Base-by-base conservation (phyloP, 2,329 filamentous ascomycete genomes). In the Beauveria brongniartii region DNA sequence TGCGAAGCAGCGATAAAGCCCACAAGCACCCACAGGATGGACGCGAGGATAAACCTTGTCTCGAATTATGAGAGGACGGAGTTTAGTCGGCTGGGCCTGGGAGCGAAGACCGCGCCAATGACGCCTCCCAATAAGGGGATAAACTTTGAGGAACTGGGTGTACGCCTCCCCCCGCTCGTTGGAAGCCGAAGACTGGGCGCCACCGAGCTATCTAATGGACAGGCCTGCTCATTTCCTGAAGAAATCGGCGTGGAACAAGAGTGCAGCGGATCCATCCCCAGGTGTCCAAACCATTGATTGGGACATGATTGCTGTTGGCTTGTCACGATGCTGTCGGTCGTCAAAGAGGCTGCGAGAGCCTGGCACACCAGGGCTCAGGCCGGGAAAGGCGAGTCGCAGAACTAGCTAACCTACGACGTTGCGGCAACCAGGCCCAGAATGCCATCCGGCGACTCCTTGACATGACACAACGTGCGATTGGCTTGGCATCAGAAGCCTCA, bases 221-320 rank as follows among this genome's bases (percentile, higher is more conserved):
- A 52, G 47, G 20, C 26, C 2, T 59, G 40, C 50, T 59, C 57
- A 59, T 59, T 59, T 59, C 57, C 40, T 46, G 20, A 46, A 28
- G 22, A 50, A 26, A 30, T 50, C 44, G 46, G 34, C 34, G 34
- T 37, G 34, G 34, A 37, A 37, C n/a, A 37, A 22, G 28, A 52
- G 48, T 14, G n/a, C 48, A 52, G 9, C 28, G 28, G 48, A 52
- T 52, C 44, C 24, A 10, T 55, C 52, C 37, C 52, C 37, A 18
- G 34, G 43, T n/a, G 5, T 24, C 12, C 34, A 12, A 9, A 5
- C 30, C 10, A n/a, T 47, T 37, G 54, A 56, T 22, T 22, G 43
- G 24, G 18, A 34, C 41, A 34, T 48, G 16, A 50, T 34, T 57
- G 30, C 34, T 37, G 54, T 57, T 50, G 44, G 46, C 28, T 50